A percentile compares a stretch with the other conserved stretches of the same genome.
Evolutionary conservation across 352 stramenopile genomes (phyloP).

Genomic region (Phytopythium vexans): DNA sequence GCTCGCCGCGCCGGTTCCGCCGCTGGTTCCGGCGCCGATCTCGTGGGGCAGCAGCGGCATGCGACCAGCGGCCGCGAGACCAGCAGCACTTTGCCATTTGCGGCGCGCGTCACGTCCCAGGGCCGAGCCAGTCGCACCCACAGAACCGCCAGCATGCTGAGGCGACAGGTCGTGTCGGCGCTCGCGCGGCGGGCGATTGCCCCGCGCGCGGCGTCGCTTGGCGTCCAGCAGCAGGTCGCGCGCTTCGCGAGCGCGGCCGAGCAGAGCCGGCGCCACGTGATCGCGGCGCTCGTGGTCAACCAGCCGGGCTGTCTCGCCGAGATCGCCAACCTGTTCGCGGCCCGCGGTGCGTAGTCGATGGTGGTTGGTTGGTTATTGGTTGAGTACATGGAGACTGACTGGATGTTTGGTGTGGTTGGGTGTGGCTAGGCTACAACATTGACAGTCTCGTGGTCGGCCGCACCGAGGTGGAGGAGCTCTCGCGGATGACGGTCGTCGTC

Average conservation of each 20-base stretch:
- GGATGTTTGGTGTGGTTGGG: not conserved
- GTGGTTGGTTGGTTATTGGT: slow-evolving; percentile 6
- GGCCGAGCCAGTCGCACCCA: not conserved
- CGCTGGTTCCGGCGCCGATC: too few species aligned
- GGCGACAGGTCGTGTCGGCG: slow-evolving; percentile 20
- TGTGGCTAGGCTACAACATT: slow-evolving; percentile 77
- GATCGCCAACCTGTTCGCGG: slow-evolving; percentile 84
- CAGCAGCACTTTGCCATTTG: slow-evolving; percentile 3
- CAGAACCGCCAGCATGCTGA: slow-evolving; percentile 20
- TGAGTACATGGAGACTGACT: not conserved
- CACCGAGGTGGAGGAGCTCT: slow-evolving; percentile 83
- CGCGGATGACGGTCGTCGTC: slow-evolving; percentile 83
- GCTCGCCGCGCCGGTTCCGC: too few species aligned
- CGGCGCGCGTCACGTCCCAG: not conserved
- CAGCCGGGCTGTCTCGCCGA: slow-evolving; percentile 81
- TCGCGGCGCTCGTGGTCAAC: slow-evolving; percentile 82
- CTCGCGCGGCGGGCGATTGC: slow-evolving; percentile 21
- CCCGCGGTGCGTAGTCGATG: slow-evolving; percentile 43
- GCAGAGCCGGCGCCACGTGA: slow-evolving; percentile 71
- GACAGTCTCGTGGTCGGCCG: slow-evolving; percentile 83
- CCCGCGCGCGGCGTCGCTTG: slow-evolving; percentile 1
- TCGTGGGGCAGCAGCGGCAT: too few species aligned
- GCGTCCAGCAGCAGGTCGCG: slow-evolving; percentile 11
- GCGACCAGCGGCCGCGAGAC: not conserved
- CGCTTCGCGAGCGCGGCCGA: slow-evolving; percentile 37